These are phyloP conservation scores for Singerocomus inundabilis DNA, from an alignment of 1,284 basidiomycete genomes.

Conservation along the genomic window DNA sequence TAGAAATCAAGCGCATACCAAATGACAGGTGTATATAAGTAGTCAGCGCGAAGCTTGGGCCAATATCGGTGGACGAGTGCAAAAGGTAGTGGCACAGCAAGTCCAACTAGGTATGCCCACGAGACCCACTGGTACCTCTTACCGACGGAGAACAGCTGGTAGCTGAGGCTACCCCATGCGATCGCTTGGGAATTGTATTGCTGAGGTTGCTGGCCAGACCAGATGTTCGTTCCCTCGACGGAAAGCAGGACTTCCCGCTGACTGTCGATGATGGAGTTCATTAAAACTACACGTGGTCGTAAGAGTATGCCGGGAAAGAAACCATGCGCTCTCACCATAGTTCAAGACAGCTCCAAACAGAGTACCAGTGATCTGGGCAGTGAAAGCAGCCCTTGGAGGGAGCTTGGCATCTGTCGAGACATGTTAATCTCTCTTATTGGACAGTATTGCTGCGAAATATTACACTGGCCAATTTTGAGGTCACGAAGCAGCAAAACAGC, in stretches of 20 bases:
- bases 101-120: conserved; percentile 54
- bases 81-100: conserved; percentile 53
- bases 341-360: conserved; percentile 50
- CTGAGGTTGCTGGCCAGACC: conserved; percentile 60
- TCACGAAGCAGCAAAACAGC: conserved; percentile 49
- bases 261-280: conserved; percentile 57
- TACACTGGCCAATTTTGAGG: conserved; percentile 61
- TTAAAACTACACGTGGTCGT: conserved; percentile 36
- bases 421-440: conserved; percentile 1
- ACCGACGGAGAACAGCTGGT: conserved; percentile 53
- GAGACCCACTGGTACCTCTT: conserved; percentile 59
- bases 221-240: conserved; percentile 54
- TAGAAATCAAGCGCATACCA: conserved; percentile 29
- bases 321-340: conserved; percentile 38
- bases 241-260: conserved; percentile 50
- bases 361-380: conserved; percentile 56
- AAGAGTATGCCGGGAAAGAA: background rate
- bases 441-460: background rate
- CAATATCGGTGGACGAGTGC: conserved; percentile 49
- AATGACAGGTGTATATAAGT: conserved; percentile 44
- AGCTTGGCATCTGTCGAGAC: conserved; percentile 54
- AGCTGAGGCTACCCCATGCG: conserved; percentile 63
- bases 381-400: conserved; percentile 62
- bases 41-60: conserved; percentile 42
- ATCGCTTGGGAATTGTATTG: conserved; percentile 63